Evolutionary conservation across 371 early-diverging fungal genomes (phyloP).

Genomic region (Mucor irregularis): DNA sequence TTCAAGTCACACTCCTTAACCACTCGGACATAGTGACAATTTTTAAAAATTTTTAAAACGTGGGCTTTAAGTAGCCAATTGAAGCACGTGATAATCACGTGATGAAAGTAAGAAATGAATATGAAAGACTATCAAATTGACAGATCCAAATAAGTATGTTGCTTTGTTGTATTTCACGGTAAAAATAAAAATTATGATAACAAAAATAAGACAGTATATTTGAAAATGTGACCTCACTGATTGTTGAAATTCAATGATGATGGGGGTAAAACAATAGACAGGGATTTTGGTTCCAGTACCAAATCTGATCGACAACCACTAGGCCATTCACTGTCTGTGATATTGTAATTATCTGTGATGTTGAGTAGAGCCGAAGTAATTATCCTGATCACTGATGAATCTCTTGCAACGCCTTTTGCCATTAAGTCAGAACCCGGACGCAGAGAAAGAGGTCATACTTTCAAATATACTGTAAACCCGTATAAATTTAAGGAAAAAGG

Average conservation of each 20-base stretch:
- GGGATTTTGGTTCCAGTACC: neutral
- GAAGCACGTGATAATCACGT: neutral
- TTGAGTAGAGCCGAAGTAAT: neutral
- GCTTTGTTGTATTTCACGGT: too few relatives aligned
- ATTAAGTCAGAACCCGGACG: neutral
- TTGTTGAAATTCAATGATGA: conserved; percentile 18
- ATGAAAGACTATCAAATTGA: too few relatives aligned
- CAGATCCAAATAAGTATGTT: too few relatives aligned
- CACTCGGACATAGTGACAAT: neutral
- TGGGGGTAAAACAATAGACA: conserved; percentile 6
- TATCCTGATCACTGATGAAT: neutral
- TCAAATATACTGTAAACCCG: too few relatives aligned
- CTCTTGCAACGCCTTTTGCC: neutral
- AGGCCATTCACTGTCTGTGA: neutral
- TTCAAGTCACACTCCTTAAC: conserved; percentile 3
- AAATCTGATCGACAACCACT: neutral
- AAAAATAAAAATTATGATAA: too few relatives aligned
- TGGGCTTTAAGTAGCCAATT: neutral
- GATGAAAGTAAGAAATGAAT: neutral
- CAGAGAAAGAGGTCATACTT: neutral
- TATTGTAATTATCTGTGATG: neutral
- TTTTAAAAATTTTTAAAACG: neutral
- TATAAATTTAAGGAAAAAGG: too few relatives aligned
- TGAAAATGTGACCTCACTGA: too few relatives aligned
- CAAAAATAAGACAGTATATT: too few relatives aligned